Evolutionary conservation across 1,139 yeast species (phyloP).

Genomic region (Candida gigantensis): DNA sequence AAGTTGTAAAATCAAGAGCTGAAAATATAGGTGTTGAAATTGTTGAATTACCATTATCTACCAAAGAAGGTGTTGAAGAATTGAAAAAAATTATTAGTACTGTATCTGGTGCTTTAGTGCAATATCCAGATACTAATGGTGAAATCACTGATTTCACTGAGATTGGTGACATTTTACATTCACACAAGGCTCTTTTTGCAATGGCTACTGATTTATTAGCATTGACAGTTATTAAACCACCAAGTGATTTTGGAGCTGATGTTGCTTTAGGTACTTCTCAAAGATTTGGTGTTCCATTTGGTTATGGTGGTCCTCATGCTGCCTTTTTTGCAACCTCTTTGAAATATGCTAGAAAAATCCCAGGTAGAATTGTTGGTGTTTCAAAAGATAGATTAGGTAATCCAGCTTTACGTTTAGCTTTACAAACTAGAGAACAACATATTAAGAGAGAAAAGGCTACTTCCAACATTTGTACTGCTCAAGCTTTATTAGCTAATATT

Average conservation of each 20-base stretch:
- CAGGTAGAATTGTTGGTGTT: slow-evolving; percentile 93
- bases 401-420: slow-evolving; percentile 84
- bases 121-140: slow-evolving; percentile 91
- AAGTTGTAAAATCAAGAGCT: slow-evolving; percentile 79
- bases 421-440: slow-evolving; percentile 98
- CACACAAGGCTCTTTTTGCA: slow-evolving; percentile 71
- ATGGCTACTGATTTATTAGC: slow-evolving; percentile 92
- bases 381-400: slow-evolving; percentile 90
- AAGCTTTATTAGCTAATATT: slow-evolving; percentile 92
- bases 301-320: slow-evolving; percentile 99
- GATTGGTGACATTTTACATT: slow-evolving; percentile 67
- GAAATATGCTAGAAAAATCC: slow-evolving; percentile 84
- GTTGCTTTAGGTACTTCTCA: slow-evolving; percentile 91
- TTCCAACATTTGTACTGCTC: slow-evolving; percentile 96
- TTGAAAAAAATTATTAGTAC: slow-evolving; percentile 39
- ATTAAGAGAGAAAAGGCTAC: slow-evolving; percentile 97
- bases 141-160: slow-evolving; percentile 54
- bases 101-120: slow-evolving; percentile 81
- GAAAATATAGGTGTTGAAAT: slow-evolving; percentile 69
- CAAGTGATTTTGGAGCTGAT: slow-evolving; percentile 86
- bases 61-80: slow-evolving; percentile 44
- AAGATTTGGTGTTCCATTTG: slow-evolving; percentile 96
- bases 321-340: slow-evolving; percentile 89
- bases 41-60: slow-evolving; percentile 56
- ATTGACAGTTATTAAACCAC: slow-evolving; percentile 80